Evolutionary conservation across 371 early-diverging fungal genomes (phyloP).

Genomic region (Rhizopus arrhizus): DNA sequence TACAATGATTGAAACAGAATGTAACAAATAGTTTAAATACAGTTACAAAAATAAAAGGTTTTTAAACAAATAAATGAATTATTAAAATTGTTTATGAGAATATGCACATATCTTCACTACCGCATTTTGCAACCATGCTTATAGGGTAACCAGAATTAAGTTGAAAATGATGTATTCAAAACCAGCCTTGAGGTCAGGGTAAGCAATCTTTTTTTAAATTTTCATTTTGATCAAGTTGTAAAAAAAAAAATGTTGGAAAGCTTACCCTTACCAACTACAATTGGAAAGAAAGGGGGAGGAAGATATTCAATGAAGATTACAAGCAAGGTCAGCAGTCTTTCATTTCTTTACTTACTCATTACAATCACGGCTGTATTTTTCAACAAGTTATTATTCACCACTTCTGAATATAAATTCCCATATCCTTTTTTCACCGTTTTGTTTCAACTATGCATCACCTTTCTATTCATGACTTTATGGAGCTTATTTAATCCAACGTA

Average conservation of each 20-base stretch:
- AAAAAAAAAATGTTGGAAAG: conserved; percentile 10
- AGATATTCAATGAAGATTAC: conserved; percentile 9
- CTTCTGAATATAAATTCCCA: conserved; percentile 57
- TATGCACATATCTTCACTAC: too few relatives aligned
- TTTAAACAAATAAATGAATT: too few relatives aligned
- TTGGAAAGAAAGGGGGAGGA: conserved; percentile 7
- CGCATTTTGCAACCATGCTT: too few relatives aligned
- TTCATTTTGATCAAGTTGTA: background rate
- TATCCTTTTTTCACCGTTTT: conserved; percentile 62
- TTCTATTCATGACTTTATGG: conserved; percentile 49
- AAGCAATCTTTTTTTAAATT: background rate
- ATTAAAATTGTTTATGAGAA: too few relatives aligned
- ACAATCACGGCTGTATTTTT: conserved; percentile 60
- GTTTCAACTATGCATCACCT: conserved; percentile 56
- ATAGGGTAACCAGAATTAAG: too few relatives aligned
- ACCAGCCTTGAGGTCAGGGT: too few relatives aligned
- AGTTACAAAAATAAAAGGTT: too few relatives aligned
- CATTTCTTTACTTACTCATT: conserved; percentile 52
- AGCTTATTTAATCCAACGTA: conserved; percentile 48
- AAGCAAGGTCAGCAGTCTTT: conserved; percentile 27
- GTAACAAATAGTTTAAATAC: too few relatives aligned
- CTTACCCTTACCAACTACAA: conserved; percentile 25
- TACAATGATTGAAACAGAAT: too few relatives aligned
- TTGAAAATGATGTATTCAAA: too few relatives aligned
- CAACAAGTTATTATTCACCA: conserved; percentile 61